These are phyloP conservation scores for Hymenotorrendiella dingleyae DNA, from an alignment of 2,329 filamentous ascomycete species.

Conservation along the genomic window DNA sequence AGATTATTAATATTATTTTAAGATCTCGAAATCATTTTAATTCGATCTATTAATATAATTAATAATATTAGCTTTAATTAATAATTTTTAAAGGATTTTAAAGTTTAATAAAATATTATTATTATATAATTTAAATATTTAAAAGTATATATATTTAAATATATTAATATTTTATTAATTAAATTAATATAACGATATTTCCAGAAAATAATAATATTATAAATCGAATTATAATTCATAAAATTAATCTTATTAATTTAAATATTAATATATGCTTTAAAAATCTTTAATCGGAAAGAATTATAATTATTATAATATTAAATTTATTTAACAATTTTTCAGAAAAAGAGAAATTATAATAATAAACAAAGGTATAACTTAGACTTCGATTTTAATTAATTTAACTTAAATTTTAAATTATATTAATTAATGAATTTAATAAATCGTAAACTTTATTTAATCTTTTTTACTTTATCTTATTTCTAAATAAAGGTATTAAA, in stretches of 20 bases:
- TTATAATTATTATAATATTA: too few species aligned
- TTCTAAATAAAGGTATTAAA: neutral
- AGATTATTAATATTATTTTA: neutral
- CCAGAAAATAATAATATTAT: too few species aligned
- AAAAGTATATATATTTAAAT: too few species aligned
- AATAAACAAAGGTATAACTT: neutral
- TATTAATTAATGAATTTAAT: neutral
- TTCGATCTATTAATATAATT: neutral
- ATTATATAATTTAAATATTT: neutral
- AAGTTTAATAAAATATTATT: neutral
- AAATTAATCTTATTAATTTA: neutral
- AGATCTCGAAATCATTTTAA: too few species aligned
- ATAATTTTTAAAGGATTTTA: neutral
- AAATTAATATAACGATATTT: too few species aligned
- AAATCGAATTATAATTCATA: too few species aligned
- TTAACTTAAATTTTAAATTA: neutral
- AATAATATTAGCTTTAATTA: neutral
- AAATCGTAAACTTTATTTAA: neutral
- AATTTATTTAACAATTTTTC: too few species aligned
- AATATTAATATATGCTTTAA: neutral
- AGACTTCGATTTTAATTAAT: neutral
- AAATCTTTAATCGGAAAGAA: neutral
- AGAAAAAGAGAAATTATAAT: too few species aligned
- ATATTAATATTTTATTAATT: too few species aligned
- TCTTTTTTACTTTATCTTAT: neutral